A percentile compares a stretch with the other conserved stretches of the same genome.
Evolutionary conservation across 108 stramenopile species (phyloP).

Genomic region (Cyclostephanos tholiformis): DNA sequence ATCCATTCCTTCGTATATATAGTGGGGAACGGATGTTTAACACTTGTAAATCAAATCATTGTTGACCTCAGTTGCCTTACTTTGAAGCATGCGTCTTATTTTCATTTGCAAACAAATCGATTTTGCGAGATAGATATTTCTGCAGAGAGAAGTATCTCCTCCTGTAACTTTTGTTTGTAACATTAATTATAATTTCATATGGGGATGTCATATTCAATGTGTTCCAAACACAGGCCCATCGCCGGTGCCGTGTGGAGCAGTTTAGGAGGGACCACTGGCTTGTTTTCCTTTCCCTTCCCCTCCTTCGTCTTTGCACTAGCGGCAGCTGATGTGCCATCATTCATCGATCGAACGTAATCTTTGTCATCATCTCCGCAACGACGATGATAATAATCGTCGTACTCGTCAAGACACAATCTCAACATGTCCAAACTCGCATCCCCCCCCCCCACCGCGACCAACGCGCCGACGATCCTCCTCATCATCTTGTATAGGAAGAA

Average conservation of each 20-base stretch:
- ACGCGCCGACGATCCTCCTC: constrained; percentile 35
- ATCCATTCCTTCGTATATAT: too few relatives aligned
- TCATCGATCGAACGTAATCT: neutral
- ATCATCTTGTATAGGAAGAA: constrained; percentile 52
- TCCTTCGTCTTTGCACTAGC: too few relatives aligned
- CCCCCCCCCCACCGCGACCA: constrained; percentile 27
- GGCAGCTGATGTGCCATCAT: neutral
- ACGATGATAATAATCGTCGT: constrained; percentile 27
- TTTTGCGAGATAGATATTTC: too few relatives aligned
- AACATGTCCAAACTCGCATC: constrained; percentile 18
- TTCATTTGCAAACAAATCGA: too few relatives aligned
- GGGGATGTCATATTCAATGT: constrained; percentile 26
- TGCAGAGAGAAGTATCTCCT: too few relatives aligned
- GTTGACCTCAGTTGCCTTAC: too few relatives aligned
- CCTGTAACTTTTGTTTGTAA: too few relatives aligned
- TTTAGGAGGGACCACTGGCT: constrained; percentile 4
- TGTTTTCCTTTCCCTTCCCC: neutral
- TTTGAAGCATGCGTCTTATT: too few relatives aligned
- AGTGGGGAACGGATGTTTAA: too few relatives aligned
- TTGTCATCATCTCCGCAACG: neutral
- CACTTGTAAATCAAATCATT: too few relatives aligned
- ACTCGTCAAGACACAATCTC: constrained; percentile 17
- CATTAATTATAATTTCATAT: too few relatives aligned
- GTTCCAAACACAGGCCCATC: constrained; percentile 38
- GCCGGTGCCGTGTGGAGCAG: constrained; percentile 33